Percentiles rank a stretch among this genome's conserved stretches.
These are phyloP conservation scores for Jamesozyma hellenica DNA, from an alignment of 805 yeast genomes.

Conservation along the genomic window DNA sequence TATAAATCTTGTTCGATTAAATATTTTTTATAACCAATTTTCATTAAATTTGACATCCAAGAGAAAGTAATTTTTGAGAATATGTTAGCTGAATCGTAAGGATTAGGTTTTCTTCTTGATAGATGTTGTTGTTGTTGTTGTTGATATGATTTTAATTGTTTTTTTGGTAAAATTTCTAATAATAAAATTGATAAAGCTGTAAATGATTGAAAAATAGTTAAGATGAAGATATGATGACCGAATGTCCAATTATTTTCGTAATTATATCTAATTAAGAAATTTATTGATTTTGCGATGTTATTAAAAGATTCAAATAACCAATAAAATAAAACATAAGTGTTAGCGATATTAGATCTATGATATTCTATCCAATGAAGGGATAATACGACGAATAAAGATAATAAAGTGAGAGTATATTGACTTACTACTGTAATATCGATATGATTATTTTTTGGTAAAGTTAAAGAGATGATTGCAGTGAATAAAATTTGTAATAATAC, in stretches of 20 bases:
- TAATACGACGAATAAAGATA: conserved; percentile 41
- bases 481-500: conserved; percentile 27
- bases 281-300: conserved; percentile 36
- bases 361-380: conserved; percentile 63
- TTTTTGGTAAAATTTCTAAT: conserved; percentile 33
- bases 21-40: conserved; percentile 54
- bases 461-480: conserved; percentile 19
- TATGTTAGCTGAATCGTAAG: conserved; percentile 43
- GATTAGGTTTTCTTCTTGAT: conserved; percentile 26
- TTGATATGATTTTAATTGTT: conserved; percentile 36
- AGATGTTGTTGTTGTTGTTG: conserved; percentile 22
- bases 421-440: conserved; percentile 15
- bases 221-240: conserved; percentile 19
- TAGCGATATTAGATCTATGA: conserved; percentile 53
- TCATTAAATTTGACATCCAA: conserved; percentile 87
- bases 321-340: conserved; percentile 57
- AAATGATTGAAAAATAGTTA: conserved; percentile 27
- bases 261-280: conserved; percentile 29
- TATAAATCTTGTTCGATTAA: conserved; percentile 63
- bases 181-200: conserved; percentile 27
- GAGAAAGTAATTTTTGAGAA: conserved; percentile 69
- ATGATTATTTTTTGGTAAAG: conserved; percentile 12
- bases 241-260: conserved; percentile 25
- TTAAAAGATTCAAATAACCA: conserved; percentile 56
- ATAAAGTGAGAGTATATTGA: conserved; percentile 22